Evolutionary conservation across 2,329 filamentous ascomycete species (phyloP).

Genomic region (Myriosclerotinia scirpicola): DNA sequence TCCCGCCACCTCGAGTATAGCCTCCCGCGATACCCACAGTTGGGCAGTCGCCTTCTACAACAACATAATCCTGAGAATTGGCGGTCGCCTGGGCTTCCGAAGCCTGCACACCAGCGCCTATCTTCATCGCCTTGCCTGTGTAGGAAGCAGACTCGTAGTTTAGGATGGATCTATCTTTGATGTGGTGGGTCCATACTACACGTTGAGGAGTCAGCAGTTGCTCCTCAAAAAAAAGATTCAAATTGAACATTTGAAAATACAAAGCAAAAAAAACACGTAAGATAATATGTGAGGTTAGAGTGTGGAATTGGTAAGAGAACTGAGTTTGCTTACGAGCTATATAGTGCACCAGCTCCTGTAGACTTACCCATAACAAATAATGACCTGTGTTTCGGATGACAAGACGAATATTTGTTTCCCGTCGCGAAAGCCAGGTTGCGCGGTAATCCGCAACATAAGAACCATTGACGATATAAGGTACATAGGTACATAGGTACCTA

Average conservation of each 20-base stretch:
- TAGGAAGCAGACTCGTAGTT: background rate
- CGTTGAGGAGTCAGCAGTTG: background rate
- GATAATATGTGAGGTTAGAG: too few relatives aligned
- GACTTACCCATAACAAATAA: slow-evolving; percentile 44
- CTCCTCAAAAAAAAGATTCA: slow-evolving; percentile 47
- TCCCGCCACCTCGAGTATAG: slow-evolving; percentile 60
- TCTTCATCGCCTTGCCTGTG: background rate
- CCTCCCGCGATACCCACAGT: slow-evolving; percentile 46
- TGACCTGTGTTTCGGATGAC: slow-evolving; percentile 57
- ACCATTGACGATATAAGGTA: slow-evolving; percentile 34
- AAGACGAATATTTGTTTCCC: slow-evolving; percentile 43
- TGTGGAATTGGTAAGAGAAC: too few relatives aligned
- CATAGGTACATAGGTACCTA: slow-evolving; percentile 28
- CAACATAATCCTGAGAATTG: background rate
- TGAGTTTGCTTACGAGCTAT: too few relatives aligned
- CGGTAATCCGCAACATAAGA: slow-evolving; percentile 26
- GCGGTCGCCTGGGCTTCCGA: background rate
- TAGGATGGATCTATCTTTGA: background rate
- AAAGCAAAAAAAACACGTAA: too few relatives aligned
- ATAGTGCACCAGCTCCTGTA: background rate
- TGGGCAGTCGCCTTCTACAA: background rate
- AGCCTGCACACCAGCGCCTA: background rate
- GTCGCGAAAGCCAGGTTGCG: slow-evolving; percentile 42
- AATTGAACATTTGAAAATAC: too few relatives aligned
- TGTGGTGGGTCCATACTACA: background rate